These are phyloP conservation scores for Fusarium guadeloupense DNA, from an alignment of 2,329 filamentous ascomycete genomes.

Conservation along the genomic window DNA sequence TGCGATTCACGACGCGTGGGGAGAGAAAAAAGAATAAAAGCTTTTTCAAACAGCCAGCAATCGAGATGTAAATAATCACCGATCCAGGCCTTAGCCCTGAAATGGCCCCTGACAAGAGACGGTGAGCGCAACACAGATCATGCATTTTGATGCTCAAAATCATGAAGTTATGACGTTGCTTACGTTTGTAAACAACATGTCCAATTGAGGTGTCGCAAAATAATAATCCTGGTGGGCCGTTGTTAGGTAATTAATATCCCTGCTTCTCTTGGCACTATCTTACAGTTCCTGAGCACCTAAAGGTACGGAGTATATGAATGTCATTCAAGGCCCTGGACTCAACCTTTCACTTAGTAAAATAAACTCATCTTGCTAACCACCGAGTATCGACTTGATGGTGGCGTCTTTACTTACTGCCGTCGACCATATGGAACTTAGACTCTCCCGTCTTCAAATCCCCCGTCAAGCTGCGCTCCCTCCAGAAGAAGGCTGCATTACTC, in stretches of 20 bases:
- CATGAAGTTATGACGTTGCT: constrained; percentile 33
- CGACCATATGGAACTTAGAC: constrained; percentile 21
- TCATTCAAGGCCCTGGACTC: no score
- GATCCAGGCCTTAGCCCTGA: constrained; percentile 1
- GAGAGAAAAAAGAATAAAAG: not conserved
- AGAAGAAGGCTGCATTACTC: constrained; percentile 19
- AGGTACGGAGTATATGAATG: no score
- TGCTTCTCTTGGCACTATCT: constrained; percentile 9
- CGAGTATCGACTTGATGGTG: constrained; percentile 9
- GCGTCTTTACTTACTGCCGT: not conserved
- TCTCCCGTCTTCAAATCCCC: not conserved
- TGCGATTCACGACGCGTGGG: not conserved
- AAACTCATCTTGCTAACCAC: not conserved
- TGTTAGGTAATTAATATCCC: constrained; percentile 18
- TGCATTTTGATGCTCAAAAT: constrained; percentile 30
- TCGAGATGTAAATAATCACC: not conserved
- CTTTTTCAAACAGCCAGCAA: not conserved
- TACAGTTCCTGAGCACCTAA: not conserved
- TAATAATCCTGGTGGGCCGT: constrained; percentile 4
- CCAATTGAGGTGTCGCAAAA: constrained; percentile 26
- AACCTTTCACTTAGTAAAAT: no score
- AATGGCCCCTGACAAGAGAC: constrained; percentile 17
- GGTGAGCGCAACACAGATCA: constrained; percentile 26
- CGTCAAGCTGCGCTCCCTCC: constrained; percentile 32
- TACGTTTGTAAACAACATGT: constrained; percentile 22